Evolutionary conservation across 768 basidiomycete genomes (phyloP), one percentile per base, ranked within the genome.

Genomic region (Amanita polypyramis): DNA sequence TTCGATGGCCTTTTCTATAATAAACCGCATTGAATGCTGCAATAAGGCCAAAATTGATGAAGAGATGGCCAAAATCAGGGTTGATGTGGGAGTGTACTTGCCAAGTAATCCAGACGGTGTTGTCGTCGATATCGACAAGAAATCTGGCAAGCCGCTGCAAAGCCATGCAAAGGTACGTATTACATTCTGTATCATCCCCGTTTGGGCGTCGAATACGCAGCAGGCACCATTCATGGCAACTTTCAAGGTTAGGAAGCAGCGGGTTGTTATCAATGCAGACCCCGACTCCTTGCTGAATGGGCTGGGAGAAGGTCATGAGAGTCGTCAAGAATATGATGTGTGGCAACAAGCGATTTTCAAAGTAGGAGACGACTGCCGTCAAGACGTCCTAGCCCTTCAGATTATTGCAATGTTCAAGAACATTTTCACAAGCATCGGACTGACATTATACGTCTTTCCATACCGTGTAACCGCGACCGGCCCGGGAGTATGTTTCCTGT

Each of bases 191-290:
- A 7, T 4, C 19, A 11, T 38, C 36, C n/a, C 33, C 11, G 34
- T 36, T 46, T 19, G 43, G 25, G 47, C 5, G 54, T 51, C n/a
- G 48, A 32, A 39, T 47, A 33, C 30, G 27, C 14, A n/a, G 14
- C 51, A 97, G 93, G 94, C 96, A 8, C 96, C 96, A 0, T 99
- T 99, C 70, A 98, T 99, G 96, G 96, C 96, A 0, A 97, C 95
- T 0, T 99, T 99, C 75, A 96, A 95, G 71, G 96, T 99, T 19
- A 79, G 88, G 49, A 95, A 97, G 62, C 85, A 93, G 53, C 73
- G 77, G 4, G 60, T 83, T 19, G 75, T 80, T 17, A 65, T 90
- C 17, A 69, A 80, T 51, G 73, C 74, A 9, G 76, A 92, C 58
- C 80, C 87, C 0, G 85, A 92, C 50, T 80, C 81, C 14, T 68